Conservation (phyloP, 768 basidiomycete species). For the Baorangia bicolor region DNA sequence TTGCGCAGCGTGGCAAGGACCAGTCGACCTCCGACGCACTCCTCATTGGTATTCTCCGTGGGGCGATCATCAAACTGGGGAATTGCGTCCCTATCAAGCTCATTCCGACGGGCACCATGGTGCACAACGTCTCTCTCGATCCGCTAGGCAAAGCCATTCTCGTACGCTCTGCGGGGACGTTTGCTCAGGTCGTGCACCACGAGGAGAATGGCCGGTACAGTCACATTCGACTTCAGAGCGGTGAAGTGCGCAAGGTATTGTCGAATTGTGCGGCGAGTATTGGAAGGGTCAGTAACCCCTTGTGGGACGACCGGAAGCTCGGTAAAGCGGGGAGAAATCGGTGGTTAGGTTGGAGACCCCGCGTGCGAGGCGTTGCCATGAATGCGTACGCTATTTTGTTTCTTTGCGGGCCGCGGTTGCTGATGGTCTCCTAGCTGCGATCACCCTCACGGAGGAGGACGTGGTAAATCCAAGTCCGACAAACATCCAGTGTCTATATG, state of each 20-base stretch:
- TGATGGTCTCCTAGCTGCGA: slow-evolving; percentile 53
- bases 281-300: slow-evolving; percentile 86
- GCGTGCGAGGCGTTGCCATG: slow-evolving; percentile 95
- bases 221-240: slow-evolving; percentile 85
- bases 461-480: slow-evolving; percentile 96
- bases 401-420: background rate
- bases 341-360: slow-evolving; percentile 83
- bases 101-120: slow-evolving; percentile 87
- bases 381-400: slow-evolving; percentile 64
- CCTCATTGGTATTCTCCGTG: slow-evolving; percentile 81
- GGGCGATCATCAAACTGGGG: slow-evolving; percentile 81
- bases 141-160: slow-evolving; percentile 77
- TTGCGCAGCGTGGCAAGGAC: slow-evolving; percentile 24
- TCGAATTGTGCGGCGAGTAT: slow-evolving; percentile 84
- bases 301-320: slow-evolving; percentile 80
- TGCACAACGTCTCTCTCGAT: slow-evolving; percentile 81
- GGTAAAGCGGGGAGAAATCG: slow-evolving; percentile 91
- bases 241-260: slow-evolving; percentile 86
- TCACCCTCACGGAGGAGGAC: slow-evolving; percentile 96
- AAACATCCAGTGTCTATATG: slow-evolving; percentile 90
- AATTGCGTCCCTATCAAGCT: slow-evolving; percentile 91
- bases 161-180: slow-evolving; percentile 87
- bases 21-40: slow-evolving; percentile 56
- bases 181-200: slow-evolving; percentile 77
- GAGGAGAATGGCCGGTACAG: slow-evolving; percentile 70